These are phyloP conservation scores for Evansstolkia leycettana DNA, from an alignment of 495 filamentous ascomycete genomes.

Conservation along the genomic window DNA sequence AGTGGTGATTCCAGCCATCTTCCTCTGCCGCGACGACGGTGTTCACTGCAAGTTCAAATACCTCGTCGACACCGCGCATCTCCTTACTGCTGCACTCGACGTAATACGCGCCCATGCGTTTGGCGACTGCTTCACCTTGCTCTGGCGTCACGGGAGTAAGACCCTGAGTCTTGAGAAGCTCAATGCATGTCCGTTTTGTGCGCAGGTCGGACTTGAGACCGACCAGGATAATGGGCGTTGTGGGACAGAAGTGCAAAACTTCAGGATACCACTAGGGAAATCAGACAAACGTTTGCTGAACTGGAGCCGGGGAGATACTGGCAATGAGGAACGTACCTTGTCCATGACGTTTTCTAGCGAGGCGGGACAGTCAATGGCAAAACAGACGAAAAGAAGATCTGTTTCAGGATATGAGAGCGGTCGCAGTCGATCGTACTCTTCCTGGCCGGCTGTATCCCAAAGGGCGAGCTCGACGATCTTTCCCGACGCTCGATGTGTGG, in stretches of 20 bases:
- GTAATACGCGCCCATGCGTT: conserved; percentile 87
- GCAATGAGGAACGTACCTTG: conserved; percentile 54
- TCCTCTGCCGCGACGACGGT: conserved; percentile 55
- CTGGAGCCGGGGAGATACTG: neutral
- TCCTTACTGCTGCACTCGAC: conserved; percentile 98
- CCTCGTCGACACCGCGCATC: conserved; percentile 87
- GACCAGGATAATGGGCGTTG: conserved; percentile 87
- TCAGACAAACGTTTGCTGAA: conserved; percentile 9
- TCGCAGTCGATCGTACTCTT: conserved; percentile 93
- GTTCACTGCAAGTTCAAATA: conserved; percentile 82
- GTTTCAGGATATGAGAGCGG: conserved; percentile 97
- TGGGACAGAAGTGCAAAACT: conserved; percentile 97
- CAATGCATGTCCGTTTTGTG: conserved; percentile 86
- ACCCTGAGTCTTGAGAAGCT: conserved; percentile 95
- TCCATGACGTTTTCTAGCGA: conserved; percentile 97
- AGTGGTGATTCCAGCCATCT: conserved; percentile 17
- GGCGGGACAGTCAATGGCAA: conserved; percentile 97
- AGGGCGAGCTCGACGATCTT: conserved; percentile 93
- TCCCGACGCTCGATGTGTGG: conserved; percentile 68
- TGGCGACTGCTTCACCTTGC: conserved; percentile 77
- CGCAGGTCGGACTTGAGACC: conserved; percentile 95
- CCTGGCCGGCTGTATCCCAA: conserved; percentile 97
- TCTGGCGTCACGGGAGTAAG: conserved; percentile 86
- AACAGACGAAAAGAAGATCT: conserved; percentile 95
- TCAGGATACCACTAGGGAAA: conserved; percentile 85